A percentile compares a stretch with the other conserved stretches of the same genome.
Conservation (phyloP, 257 asterid species). For the Scutellaria baicalensis region DNA sequence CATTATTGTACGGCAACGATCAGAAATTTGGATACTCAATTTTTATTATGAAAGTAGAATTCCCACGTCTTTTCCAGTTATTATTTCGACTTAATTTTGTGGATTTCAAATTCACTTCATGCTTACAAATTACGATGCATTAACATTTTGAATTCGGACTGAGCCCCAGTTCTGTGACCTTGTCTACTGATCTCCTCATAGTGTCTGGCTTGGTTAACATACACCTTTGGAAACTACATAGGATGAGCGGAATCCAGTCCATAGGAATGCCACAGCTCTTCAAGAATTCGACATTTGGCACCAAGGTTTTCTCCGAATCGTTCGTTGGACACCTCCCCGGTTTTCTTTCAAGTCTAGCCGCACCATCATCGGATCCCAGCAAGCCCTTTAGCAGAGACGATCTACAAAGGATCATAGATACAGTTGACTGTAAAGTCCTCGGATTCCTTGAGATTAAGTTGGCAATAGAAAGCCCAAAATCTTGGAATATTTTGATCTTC, state of each 20-base stretch:
- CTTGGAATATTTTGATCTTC: conserved; percentile 27
- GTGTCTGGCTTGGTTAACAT: neutral
- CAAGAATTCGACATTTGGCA: conserved; percentile 29
- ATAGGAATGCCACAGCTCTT: conserved; percentile 16
- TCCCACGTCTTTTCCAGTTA: too few species aligned
- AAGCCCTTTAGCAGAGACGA: conserved; percentile 16
- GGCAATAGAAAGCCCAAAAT: conserved; percentile 24
- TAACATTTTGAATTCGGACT: neutral
- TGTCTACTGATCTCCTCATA: neutral
- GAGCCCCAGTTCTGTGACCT: neutral
- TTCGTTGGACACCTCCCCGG: conserved; percentile 4
- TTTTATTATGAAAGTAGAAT: too few species aligned
- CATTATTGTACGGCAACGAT: too few species aligned
- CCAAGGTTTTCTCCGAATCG: conserved; percentile 20
- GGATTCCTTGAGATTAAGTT: conserved; percentile 18
- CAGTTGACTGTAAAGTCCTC: conserved; percentile 5
- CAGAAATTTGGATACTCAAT: too few species aligned
- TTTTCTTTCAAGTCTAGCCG: conserved; percentile 7
- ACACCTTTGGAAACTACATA: neutral
- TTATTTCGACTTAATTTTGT: too few species aligned
- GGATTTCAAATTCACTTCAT: too few species aligned
- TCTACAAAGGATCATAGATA: conserved; percentile 6
- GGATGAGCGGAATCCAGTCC: neutral
- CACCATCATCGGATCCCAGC: conserved; percentile 20
- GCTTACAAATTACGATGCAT: too few species aligned